phyloP scores from a whole-genome alignment of 441 rosid genomes.

The Erysimum cheiri region DNA sequence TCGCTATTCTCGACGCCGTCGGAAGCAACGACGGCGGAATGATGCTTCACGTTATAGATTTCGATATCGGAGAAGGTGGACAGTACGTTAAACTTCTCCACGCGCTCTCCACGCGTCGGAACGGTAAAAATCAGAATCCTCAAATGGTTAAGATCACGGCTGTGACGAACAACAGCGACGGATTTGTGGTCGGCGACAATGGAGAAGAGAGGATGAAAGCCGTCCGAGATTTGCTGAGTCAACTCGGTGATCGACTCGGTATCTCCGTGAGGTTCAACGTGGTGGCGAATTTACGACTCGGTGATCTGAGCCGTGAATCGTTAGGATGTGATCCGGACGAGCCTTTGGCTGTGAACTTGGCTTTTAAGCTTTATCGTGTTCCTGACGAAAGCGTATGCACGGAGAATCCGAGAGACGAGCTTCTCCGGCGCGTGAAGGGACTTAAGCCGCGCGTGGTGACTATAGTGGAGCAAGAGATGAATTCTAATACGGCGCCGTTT shows the following conservation, averaged over 20 bases:
- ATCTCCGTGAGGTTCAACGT: conserved; percentile 54
- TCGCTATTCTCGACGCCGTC: conserved; percentile 66
- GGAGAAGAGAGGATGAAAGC: conserved; percentile 55
- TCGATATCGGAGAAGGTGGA: conserved; percentile 76
- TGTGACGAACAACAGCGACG: conserved; percentile 47
- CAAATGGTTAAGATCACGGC: conserved; percentile 68
- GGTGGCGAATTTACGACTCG: conserved; percentile 49
- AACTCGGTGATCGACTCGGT: conserved; percentile 50
- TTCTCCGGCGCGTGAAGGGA: conserved; percentile 82
- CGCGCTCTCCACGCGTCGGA: conserved; percentile 60
- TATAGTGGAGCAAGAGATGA: conserved; percentile 85
- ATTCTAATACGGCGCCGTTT: conserved; percentile 87
- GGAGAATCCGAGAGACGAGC: conserved; percentile 90
- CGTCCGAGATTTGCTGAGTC: conserved; percentile 55
- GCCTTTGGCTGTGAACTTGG: conserved; percentile 76
- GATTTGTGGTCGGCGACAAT: conserved; percentile 23
- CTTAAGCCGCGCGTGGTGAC: conserved; percentile 80
- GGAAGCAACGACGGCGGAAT: conserved; percentile 26
- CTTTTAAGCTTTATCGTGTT: conserved; percentile 68
- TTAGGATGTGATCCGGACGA: conserved; percentile 76
- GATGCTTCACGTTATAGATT: conserved; percentile 77
- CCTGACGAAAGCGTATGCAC: conserved; percentile 88
- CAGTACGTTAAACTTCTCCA: conserved; percentile 71
- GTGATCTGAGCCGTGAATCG: conserved; percentile 69
- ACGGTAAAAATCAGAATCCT: not conserved